These are phyloP conservation scores for Saitozyma sp. DNA, from an alignment of 768 basidiomycete species.

Conservation along the genomic window DNA sequence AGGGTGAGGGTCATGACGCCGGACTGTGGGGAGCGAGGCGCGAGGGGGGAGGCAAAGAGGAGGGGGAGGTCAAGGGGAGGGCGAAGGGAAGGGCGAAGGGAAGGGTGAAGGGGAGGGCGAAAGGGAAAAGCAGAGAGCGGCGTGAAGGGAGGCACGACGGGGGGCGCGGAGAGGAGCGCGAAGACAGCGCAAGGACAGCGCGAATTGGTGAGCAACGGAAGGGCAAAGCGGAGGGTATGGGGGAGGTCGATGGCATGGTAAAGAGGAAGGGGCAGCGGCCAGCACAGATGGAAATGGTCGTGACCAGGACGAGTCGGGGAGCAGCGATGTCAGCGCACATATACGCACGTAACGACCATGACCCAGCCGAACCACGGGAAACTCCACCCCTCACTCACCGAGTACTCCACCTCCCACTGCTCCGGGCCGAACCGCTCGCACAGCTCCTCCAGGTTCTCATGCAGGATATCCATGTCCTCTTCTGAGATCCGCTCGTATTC, in stretches of 20 bases:
- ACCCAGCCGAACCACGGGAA: neutral
- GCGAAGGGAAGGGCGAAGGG: neutral
- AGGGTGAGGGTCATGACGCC: constrained; percentile 48
- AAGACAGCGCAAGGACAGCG: too few relatives aligned
- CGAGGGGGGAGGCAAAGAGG: neutral
- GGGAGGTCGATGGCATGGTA: neutral
- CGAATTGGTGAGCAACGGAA: too few relatives aligned
- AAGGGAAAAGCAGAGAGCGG: neutral
- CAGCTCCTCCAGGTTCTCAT: constrained; percentile 43
- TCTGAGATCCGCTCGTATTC: constrained; percentile 46
- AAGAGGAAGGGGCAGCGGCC: too few relatives aligned
- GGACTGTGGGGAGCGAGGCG: constrained; percentile 34
- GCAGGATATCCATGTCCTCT: constrained; percentile 46
- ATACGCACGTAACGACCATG: neutral
- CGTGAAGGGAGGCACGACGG: neutral
- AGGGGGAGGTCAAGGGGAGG: neutral
- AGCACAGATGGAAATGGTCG: too few relatives aligned
- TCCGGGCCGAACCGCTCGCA: constrained; percentile 41
- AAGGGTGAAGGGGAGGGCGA: neutral
- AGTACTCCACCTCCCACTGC: constrained; percentile 51
- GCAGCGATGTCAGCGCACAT: neutral
- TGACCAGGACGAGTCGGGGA: neutral
- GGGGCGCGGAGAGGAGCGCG: too few relatives aligned
- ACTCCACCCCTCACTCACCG: constrained; percentile 25
- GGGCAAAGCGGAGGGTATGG: neutral